phyloP scores from a whole-genome alignment of 306 rosid genomes.

The Castanopsis chinensis region DNA sequence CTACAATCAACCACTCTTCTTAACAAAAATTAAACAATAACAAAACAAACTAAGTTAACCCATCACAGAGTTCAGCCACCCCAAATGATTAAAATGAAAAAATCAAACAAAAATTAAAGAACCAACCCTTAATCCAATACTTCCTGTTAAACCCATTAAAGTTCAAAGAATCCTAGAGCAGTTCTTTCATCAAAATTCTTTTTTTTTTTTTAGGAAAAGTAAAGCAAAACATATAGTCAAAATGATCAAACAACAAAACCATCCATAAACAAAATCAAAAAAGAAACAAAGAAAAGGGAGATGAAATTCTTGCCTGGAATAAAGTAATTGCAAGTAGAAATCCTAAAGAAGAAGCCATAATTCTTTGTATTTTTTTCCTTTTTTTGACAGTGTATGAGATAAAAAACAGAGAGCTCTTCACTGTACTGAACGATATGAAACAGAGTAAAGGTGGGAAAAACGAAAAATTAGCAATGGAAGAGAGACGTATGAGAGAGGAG shows the following conservation, averaged over 20 bases:
- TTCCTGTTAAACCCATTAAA: neutral
- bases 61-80: neutral
- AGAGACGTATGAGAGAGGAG: neutral
- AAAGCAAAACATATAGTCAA: neutral
- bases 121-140: neutral
- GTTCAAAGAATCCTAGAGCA: neutral
- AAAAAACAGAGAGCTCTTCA: neutral
- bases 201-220: neutral
- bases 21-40: neutral
- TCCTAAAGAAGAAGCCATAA: slow-evolving; percentile 33
- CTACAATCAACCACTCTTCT: neutral
- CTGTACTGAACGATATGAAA: neutral
- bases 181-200: neutral
- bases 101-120: neutral
- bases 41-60: neutral
- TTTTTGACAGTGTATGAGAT: neutral
- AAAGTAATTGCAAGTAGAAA: slow-evolving; percentile 30
- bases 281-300: neutral
- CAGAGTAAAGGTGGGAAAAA: neutral
- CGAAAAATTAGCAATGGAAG: neutral
- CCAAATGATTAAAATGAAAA: neutral
- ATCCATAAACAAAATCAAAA: neutral
- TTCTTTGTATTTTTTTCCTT: neutral
- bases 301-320: slow-evolving; percentile 44
- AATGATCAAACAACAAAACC: neutral